Evolutionary conservation across 164 flowering plant species (phyloP), one percentile per base, ranked within the genome.

Genomic region (Chimonanthus salicifolius): DNA sequence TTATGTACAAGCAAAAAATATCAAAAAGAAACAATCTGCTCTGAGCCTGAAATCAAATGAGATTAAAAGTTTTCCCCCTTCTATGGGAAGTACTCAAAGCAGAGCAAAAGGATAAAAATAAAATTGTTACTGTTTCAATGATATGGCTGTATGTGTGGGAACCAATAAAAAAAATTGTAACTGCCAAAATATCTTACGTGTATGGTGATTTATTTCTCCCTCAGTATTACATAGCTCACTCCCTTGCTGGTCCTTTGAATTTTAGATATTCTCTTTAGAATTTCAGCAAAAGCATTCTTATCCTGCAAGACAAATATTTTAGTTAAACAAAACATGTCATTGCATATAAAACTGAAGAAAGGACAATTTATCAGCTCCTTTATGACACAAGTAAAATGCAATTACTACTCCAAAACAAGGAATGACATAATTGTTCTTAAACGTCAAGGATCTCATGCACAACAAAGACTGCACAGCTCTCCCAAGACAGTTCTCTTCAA

Each of bases 181-280:
- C 33, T 33, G 33, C 33, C 60, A 54, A 54, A 54, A 54, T 13
- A 54, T 10, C 60, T 44, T 62, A 73, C 72, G 64, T 7, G 58
- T 48, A 51, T 8, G 47, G 33, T 58, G 4, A 21, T 33, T 84
- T 73, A 85, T 47, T 73, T 85, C 0, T 87, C 89, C 69, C 94
- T 87, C 81, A 93, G 73, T 48, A 93, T 90, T 44, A 93, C 91
- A 67, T 80, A 93, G 81, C 63, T 89, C n/a, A 85, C 67, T 45
- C 90, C 91, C 68, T 76, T 80, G 1, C 54, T 74, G 49, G 87
- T 89, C 87, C 90, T 89, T 80, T 90, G 92, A 75, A 92, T 92
- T 87, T 88, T 94, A 8, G 98, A 91, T 66, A 92, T 91, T 78
- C 86, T 84, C 85, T 83, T 90, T 79, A 93, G 74, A 69, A 88